Percentiles rank a stretch among this genome's conserved stretches.
Conservation (phyloP, 768 basidiomycete species). For the Paxillus ammoniavirescens region DNA sequence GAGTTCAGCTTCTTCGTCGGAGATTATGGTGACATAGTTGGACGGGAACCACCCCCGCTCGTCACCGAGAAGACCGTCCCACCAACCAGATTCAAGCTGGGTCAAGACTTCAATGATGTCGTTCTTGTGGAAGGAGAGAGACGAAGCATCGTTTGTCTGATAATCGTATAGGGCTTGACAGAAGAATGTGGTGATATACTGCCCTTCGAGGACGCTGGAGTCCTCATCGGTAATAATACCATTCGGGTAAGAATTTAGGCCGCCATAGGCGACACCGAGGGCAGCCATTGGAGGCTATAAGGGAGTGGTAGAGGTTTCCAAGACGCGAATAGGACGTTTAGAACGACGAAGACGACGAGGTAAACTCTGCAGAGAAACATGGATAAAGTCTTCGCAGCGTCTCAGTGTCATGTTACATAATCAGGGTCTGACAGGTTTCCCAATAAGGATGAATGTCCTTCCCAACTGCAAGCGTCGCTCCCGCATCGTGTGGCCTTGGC, state of each 20-base stretch:
- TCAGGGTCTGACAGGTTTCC: neutral
- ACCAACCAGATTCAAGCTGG: slow-evolving; percentile 93
- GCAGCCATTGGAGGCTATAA: slow-evolving; percentile 23
- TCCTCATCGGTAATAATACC: slow-evolving; percentile 26
- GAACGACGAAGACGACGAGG: slow-evolving; percentile 10
- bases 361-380: slow-evolving; percentile 15
- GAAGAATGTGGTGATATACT: slow-evolving; percentile 69
- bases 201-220: slow-evolving; percentile 45
- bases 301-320: neutral
- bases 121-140: slow-evolving; percentile 81
- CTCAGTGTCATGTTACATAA: slow-evolving; percentile 26
- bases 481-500: neutral
- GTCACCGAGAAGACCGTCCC: slow-evolving; percentile 91
- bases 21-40: slow-evolving; percentile 84
- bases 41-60: slow-evolving; percentile 97
- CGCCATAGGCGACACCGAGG: slow-evolving; percentile 21
- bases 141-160: slow-evolving; percentile 81
- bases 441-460: neutral
- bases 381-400: slow-evolving; percentile 12
- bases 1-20: slow-evolving; percentile 77
- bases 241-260: slow-evolving; percentile 15
- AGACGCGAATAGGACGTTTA: slow-evolving; percentile 4
- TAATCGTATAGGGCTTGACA: slow-evolving; percentile 94
- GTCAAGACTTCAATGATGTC: slow-evolving; percentile 95
- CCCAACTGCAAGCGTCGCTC: slow-evolving; percentile 10